A percentile compares a stretch with the other conserved stretches of the same genome.
These are phyloP conservation scores for Clavispora carvajalis DNA, from an alignment of 805 yeast genomes.

Conservation along the genomic window DNA sequence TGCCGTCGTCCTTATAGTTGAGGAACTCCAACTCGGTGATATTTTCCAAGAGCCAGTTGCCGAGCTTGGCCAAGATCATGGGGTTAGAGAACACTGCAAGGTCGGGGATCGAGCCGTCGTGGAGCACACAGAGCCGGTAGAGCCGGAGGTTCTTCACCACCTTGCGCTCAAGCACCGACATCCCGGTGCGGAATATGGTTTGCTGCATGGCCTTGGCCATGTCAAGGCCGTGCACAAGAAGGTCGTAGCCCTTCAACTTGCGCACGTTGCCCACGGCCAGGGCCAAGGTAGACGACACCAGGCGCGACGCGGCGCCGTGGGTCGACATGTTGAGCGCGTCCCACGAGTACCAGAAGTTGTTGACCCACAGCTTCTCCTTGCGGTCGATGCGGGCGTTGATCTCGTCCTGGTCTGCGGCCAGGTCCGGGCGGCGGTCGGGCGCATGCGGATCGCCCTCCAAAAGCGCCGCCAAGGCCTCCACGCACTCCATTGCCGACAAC, in stretches of 20 bases:
- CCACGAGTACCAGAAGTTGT: constrained; percentile 61
- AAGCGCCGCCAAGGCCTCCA: constrained; percentile 80
- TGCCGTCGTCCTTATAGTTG: constrained; percentile 16
- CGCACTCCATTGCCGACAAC: constrained; percentile 88
- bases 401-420: constrained; percentile 17
- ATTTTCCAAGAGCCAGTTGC: constrained; percentile 87
- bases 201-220: constrained; percentile 82
- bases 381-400: constrained; percentile 27
- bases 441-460: constrained; percentile 42
- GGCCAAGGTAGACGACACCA: constrained; percentile 13
- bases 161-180: constrained; percentile 80
- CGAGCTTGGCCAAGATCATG: constrained; percentile 73
- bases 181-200: constrained; percentile 80
- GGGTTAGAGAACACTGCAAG: constrained; percentile 78
- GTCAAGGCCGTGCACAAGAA: constrained; percentile 64
- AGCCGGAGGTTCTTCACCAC: constrained; percentile 72
- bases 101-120: constrained; percentile 74
- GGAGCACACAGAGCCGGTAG: constrained; percentile 80
- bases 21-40: constrained; percentile 68
- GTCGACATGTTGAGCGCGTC: constrained; percentile 42
- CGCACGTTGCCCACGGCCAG: constrained; percentile 14
- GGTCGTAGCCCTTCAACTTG: constrained; percentile 42
- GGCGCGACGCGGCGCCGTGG: constrained; percentile 11
- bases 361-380: constrained; percentile 64
- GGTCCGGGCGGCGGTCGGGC: constrained; percentile 14